A percentile compares a stretch with the other conserved stretches of the same genome.
These are phyloP conservation scores for Suillus decipiens DNA, from an alignment of 768 basidiomycete genomes.

Conservation along the genomic window DNA sequence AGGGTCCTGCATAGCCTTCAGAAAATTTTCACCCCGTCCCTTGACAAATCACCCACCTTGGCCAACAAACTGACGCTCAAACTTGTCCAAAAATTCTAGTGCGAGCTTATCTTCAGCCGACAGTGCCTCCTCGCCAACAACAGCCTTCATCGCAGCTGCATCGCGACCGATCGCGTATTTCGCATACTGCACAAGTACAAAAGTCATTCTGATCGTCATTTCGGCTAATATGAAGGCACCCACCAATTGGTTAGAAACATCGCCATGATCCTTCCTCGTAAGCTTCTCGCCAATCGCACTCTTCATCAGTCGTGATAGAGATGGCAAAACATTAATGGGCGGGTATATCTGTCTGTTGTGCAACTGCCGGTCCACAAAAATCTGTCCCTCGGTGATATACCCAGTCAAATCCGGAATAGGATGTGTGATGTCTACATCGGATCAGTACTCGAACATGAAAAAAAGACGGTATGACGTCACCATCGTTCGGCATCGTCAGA, in stretches of 20 bases:
- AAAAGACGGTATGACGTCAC: slow-evolving; percentile 45
- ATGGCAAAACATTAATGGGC: slow-evolving; percentile 98
- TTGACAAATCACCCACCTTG: slow-evolving; percentile 63
- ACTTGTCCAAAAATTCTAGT: slow-evolving; percentile 96
- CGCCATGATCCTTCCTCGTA: slow-evolving; percentile 97
- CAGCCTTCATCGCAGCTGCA: slow-evolving; percentile 98
- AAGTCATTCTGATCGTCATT: slow-evolving; percentile 15
- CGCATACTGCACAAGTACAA: slow-evolving; percentile 66
- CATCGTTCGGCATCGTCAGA: slow-evolving; percentile 99
- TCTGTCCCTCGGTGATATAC: slow-evolving; percentile 99
- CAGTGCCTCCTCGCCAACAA: slow-evolving; percentile 97
- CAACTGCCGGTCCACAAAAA: slow-evolving; percentile 96
- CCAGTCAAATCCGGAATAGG: slow-evolving; percentile 99
- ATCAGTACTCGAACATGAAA: slow-evolving; percentile 24
- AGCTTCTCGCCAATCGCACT: slow-evolving; percentile 97
- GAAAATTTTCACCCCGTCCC: slow-evolving; percentile 8
- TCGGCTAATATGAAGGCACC: slow-evolving; percentile 26
- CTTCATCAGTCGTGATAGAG: slow-evolving; percentile 99
- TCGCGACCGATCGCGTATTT: slow-evolving; percentile 98
- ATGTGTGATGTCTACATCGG: slow-evolving; percentile 90
- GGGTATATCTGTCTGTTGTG: slow-evolving; percentile 98
- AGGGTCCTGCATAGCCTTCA: slow-evolving; percentile 60
- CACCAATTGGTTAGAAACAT: slow-evolving; percentile 98
- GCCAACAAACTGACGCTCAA: slow-evolving; percentile 95
- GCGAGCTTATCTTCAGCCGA: slow-evolving; percentile 95